phyloP scores from a whole-genome alignment of 495 filamentous ascomycete genomes.

The Annulohypoxylon bovei region DNA sequence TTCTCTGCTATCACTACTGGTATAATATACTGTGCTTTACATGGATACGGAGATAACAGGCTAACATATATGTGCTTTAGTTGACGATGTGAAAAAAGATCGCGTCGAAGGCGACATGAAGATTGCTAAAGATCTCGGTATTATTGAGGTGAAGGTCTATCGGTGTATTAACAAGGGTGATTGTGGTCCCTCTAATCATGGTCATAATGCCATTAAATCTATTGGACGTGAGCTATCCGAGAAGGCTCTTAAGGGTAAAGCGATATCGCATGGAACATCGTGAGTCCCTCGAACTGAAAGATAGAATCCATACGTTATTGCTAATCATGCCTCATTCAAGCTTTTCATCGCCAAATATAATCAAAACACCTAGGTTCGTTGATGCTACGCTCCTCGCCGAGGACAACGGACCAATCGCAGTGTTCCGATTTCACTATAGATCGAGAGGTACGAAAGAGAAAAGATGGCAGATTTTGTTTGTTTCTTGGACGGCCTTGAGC shows the following conservation, averaged over 20 bases:
- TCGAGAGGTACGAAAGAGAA: constrained; percentile 36
- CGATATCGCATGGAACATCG: constrained; percentile 40
- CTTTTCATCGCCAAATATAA: background rate
- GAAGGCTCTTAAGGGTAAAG: constrained; percentile 39
- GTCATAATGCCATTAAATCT: background rate
- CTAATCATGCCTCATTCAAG: background rate
- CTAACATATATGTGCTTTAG: constrained; percentile 12
- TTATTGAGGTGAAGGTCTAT: constrained; percentile 34
- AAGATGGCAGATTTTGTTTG: background rate
- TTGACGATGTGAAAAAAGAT: constrained; percentile 31
- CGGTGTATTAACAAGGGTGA: background rate
- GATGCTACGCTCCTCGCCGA: background rate
- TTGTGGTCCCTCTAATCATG: background rate
- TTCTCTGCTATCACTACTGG: constrained; percentile 39
- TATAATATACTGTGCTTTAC: constrained; percentile 1
- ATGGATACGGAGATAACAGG: background rate
- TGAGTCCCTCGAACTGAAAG: background rate
- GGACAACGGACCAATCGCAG: constrained; percentile 19
- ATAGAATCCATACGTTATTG: background rate
- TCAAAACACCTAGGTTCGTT: background rate
- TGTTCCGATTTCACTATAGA: constrained; percentile 42
- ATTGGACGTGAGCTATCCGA: constrained; percentile 24
- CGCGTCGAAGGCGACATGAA: constrained; percentile 41
- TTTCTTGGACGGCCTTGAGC: background rate
- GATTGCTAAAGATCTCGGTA: constrained; percentile 36